Conservation (phyloP, 495 filamentous ascomycete genomes). For the Oidiodendron maius region DNA sequence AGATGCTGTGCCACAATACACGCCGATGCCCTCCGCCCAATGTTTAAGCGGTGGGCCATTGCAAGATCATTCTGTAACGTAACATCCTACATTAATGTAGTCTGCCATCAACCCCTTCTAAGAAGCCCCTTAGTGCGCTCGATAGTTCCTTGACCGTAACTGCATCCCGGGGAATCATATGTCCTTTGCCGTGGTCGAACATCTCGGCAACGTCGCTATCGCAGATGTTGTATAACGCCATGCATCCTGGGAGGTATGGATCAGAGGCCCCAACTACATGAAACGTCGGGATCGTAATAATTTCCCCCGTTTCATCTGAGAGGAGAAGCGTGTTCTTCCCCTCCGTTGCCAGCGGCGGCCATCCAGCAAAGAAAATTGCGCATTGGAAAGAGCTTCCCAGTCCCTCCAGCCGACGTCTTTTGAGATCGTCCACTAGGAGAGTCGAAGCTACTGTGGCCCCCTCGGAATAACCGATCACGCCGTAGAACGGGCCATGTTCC, state of each 20-base stretch:
- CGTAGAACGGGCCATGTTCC: constrained; percentile 36
- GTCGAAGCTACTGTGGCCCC: constrained; percentile 45
- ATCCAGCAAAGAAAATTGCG: constrained; percentile 48
- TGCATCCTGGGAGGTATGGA: constrained; percentile 41
- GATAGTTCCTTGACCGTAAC: constrained; percentile 35
- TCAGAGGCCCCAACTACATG: constrained; percentile 52
- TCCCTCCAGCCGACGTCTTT: constrained; percentile 29
- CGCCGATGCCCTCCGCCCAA: too few relatives aligned
- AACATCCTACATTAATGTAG: not conserved
- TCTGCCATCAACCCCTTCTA: not conserved
- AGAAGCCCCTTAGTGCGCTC: not conserved
- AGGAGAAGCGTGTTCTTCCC: constrained; percentile 31
- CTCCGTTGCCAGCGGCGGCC: constrained; percentile 40
- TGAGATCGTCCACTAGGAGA: constrained; percentile 41
- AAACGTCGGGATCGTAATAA: constrained; percentile 46
- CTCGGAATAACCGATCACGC: constrained; percentile 47
- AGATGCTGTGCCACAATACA: too few relatives aligned
- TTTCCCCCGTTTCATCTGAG: constrained; percentile 34
- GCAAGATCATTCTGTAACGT: too few relatives aligned
- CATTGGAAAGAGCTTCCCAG: constrained; percentile 40
- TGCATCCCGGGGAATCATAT: constrained; percentile 43
- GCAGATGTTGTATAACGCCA: constrained; percentile 52
- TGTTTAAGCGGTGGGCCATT: too few relatives aligned
- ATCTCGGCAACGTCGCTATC: constrained; percentile 37
- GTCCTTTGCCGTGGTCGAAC: constrained; percentile 51